Percentiles rank a stretch among this genome's conserved stretches.
These are phyloP conservation scores for Jaapia argillacea DNA, from an alignment of 768 basidiomycete genomes.

Conservation along the genomic window DNA sequence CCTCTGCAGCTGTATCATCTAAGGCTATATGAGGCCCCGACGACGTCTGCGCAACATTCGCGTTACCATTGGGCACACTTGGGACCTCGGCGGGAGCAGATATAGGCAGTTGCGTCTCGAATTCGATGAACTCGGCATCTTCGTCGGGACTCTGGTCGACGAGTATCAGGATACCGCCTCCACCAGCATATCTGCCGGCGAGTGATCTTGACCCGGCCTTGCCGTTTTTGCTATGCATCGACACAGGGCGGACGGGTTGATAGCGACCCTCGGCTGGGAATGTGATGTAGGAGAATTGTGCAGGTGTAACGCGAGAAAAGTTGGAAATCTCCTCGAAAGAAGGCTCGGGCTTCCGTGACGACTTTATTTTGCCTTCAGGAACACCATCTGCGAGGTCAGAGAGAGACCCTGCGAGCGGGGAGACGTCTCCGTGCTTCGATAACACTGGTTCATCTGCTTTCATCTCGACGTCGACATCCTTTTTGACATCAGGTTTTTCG, in stretches of 20 bases:
- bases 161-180: conserved; percentile 83
- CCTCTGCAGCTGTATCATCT: conserved; percentile 64
- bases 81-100: conserved; percentile 21
- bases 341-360: conserved; percentile 65
- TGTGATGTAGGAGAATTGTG: conserved; percentile 74
- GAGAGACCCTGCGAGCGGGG: conserved; percentile 44
- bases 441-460: conserved; percentile 43
- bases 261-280: conserved; percentile 78
- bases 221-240: conserved; percentile 22
- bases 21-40: conserved; percentile 54
- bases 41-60: conserved; percentile 9
- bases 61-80: conserved; percentile 14
- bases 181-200: conserved; percentile 61
- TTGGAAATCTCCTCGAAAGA: conserved; percentile 70
- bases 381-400: conserved; percentile 35
- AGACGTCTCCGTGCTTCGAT: conserved; percentile 39
- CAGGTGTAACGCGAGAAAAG: conserved; percentile 87
- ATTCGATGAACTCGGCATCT: conserved; percentile 63
- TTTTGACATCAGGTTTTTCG: conserved; percentile 42
- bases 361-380: conserved; percentile 28
- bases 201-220: conserved; percentile 7
- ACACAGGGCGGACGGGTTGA: conserved; percentile 80
- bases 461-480: conserved; percentile 69
- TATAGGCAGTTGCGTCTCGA: conserved; percentile 25
- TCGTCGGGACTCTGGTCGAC: conserved; percentile 63